A percentile compares a stretch with the other conserved stretches of the same genome.
Evolutionary conservation across 1,284 basidiomycete species (phyloP).

Genomic region (Lentinula novae-zelandiae): DNA sequence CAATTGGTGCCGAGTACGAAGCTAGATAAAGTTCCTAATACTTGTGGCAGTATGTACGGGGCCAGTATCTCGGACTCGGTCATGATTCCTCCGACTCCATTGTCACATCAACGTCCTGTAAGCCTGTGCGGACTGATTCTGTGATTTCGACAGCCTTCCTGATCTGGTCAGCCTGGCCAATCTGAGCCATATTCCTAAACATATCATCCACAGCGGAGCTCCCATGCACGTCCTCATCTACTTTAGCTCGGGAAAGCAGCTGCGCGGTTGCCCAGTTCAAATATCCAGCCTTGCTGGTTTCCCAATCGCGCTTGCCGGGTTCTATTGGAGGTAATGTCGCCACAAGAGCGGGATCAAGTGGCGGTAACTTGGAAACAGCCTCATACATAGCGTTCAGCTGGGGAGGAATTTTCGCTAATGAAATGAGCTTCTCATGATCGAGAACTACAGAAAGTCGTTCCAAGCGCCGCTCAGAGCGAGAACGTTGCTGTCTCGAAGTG

Average conservation of each 20-base stretch:
- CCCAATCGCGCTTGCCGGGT: conserved; percentile 69
- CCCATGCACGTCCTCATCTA: conserved; percentile 25
- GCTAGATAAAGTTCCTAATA: too few relatives aligned
- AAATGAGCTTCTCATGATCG: conserved; percentile 27
- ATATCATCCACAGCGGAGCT: conserved; percentile 12
- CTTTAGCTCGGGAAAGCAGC: conserved; percentile 44
- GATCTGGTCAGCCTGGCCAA: conserved; percentile 14
- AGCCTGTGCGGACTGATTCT: conserved; percentile 9
- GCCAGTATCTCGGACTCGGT: neutral
- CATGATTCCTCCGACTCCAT: conserved; percentile 9
- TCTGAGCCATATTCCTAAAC: conserved; percentile 9
- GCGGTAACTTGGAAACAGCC: conserved; percentile 45
- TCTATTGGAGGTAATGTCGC: conserved; percentile 41
- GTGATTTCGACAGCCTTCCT: conserved; percentile 13
- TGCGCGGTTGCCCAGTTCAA: conserved; percentile 63
- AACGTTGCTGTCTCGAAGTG: conserved; percentile 39
- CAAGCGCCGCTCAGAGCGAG: conserved; percentile 39
- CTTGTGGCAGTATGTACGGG: too few relatives aligned
- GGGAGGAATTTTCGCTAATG: conserved; percentile 33
- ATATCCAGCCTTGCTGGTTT: conserved; percentile 63
- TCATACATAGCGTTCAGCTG: conserved; percentile 41
- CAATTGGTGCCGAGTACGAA: too few relatives aligned
- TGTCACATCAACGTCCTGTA: conserved; percentile 10
- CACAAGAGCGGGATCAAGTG: conserved; percentile 41
- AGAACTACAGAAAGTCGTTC: conserved; percentile 42